phyloP scores from a whole-genome alignment of 768 basidiomycete genomes.

The Coprinopsis strossmayeri region DNA sequence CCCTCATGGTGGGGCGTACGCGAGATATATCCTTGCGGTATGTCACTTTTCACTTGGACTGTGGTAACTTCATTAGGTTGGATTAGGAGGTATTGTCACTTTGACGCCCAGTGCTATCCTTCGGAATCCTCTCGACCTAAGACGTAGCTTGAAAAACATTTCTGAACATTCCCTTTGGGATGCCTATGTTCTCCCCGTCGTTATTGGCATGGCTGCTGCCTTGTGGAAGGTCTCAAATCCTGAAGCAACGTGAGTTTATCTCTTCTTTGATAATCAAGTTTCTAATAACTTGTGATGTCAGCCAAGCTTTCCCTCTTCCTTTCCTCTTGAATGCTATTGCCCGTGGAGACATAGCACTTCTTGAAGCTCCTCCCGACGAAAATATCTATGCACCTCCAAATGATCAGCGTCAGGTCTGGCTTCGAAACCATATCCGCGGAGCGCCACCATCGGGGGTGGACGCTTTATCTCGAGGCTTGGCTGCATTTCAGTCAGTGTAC shows the following conservation, averaged over 20 bases:
- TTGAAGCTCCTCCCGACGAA: not conserved
- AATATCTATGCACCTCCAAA: not conserved
- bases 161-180: not conserved
- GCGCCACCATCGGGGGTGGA: not conserved
- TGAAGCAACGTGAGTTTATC: not conserved
- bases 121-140: not conserved
- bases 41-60: not conserved
- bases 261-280: too few relatives aligned
- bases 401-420: not conserved
- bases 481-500: not conserved
- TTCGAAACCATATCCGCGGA: not conserved
- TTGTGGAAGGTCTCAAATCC: too few relatives aligned
- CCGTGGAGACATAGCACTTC: not conserved
- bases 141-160: not conserved
- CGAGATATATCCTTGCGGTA: not conserved
- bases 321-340: not conserved
- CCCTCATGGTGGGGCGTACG: not conserved
- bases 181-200: not conserved
- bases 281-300: too few relatives aligned
- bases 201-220: not conserved
- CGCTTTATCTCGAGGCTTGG: not conserved
- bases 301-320: not conserved
- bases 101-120: not conserved
- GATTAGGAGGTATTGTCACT: not conserved
- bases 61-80: not conserved